phyloP scores from a whole-genome alignment of 164 flowering plant genomes.

The Santalum album region DNA sequence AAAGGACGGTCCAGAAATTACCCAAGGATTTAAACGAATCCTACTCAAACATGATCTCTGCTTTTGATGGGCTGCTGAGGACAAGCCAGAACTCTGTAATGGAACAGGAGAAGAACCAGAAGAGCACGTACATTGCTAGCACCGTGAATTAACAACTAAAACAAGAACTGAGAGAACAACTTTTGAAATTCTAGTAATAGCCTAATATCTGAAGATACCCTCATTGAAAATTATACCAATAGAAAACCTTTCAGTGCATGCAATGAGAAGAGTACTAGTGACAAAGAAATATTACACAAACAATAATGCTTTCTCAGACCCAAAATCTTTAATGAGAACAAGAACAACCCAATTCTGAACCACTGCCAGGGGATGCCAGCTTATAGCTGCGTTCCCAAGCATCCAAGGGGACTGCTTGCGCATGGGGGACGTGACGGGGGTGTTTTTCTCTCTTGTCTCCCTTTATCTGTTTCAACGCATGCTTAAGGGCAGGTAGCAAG shows the following conservation, averaged over 20 bases:
- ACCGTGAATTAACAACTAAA: background rate
- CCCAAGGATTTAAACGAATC: slow-evolving; percentile 91
- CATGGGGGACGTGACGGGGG: slow-evolving; percentile 83
- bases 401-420: slow-evolving; percentile 46
- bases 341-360: slow-evolving; percentile 31
- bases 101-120: slow-evolving; percentile 8
- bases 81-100: slow-evolving; percentile 59
- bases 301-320: too few species aligned
- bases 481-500: slow-evolving; percentile 79
- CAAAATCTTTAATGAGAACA: slow-evolving; percentile 49
- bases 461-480: slow-evolving; percentile 74
- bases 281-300: too few species aligned
- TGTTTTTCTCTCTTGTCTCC: slow-evolving; percentile 96
- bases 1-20: slow-evolving; percentile 22
- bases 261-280: too few species aligned
- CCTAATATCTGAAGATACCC: too few species aligned
- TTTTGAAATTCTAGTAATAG: too few species aligned
- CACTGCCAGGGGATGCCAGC: slow-evolving; percentile 30
- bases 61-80: slow-evolving; percentile 60
- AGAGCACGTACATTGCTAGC: background rate
- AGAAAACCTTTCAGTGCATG: too few species aligned
- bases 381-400: slow-evolving; percentile 63
- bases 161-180: too few species aligned
- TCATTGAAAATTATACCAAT: too few species aligned
- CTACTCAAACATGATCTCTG: slow-evolving; percentile 56